These are phyloP conservation scores for Musa schizocarpa DNA, from an alignment of 176 grass and related monocot genomes.

Conservation along the genomic window DNA sequence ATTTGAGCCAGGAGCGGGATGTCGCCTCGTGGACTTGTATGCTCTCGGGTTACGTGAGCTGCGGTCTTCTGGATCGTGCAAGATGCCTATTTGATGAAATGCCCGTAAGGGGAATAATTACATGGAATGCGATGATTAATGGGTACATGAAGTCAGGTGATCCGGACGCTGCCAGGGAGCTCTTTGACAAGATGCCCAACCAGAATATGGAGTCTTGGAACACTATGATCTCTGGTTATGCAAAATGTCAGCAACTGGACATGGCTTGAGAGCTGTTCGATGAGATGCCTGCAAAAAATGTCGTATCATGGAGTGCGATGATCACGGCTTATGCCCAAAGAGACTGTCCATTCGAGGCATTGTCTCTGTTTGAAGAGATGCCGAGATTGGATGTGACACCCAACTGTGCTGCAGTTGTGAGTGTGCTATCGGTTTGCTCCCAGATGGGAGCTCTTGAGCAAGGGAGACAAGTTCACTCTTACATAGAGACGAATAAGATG, in stretches of 20 bases:
- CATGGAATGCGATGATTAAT: constrained; percentile 23
- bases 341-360: neutral
- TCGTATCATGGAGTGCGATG: constrained; percentile 21
- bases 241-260: neutral
- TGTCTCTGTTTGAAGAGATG: constrained; percentile 14
- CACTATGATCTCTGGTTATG: constrained; percentile 14
- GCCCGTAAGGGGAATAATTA: neutral
- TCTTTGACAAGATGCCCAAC: constrained; percentile 12
- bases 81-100: constrained; percentile 5
- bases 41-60: constrained; percentile 1
- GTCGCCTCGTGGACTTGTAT: constrained; percentile 14
- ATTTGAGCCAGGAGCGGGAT: neutral
- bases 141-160: neutral
- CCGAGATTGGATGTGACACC: neutral
- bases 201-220: constrained; percentile 20
- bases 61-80: constrained; percentile 4
- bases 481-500: constrained; percentile 12
- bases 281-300: constrained; percentile 15
- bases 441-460: constrained; percentile 15
- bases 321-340: constrained; percentile 14
- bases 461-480: constrained; percentile 9
- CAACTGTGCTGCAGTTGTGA: constrained; percentile 16
- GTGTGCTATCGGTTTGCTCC: constrained; percentile 17
- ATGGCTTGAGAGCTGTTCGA: constrained; percentile 7
- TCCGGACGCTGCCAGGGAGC: neutral